These are phyloP conservation scores for Syzygium aqueum DNA, from an alignment of 345 rosid genomes.

Conservation along the genomic window DNA sequence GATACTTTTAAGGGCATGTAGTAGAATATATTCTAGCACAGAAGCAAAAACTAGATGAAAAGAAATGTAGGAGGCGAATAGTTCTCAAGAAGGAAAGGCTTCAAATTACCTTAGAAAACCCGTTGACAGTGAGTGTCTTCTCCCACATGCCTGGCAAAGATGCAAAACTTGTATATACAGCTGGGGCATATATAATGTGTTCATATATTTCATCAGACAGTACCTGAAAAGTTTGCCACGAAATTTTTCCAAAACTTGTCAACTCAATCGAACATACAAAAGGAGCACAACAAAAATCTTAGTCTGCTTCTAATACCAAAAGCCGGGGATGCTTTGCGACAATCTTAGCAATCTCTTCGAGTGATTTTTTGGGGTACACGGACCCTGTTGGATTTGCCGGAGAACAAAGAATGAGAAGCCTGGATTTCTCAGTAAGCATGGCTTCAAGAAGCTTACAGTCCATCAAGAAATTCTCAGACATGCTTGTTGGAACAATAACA, in stretches of 20 bases:
- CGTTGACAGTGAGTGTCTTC: constrained; percentile 88
- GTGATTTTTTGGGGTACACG: constrained; percentile 78
- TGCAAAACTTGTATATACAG: constrained; percentile 88
- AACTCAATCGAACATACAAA: not conserved
- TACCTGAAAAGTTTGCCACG: constrained; percentile 33
- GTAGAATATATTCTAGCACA: not conserved
- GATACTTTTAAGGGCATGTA: not conserved
- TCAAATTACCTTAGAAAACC: constrained; percentile 79
- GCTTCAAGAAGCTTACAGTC: constrained; percentile 76
- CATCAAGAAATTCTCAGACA: constrained; percentile 74
- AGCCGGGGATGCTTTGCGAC: constrained; percentile 93
- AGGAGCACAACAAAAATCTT: not conserved
- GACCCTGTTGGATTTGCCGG: constrained; percentile 98
- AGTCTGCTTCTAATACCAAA: constrained; percentile 40
- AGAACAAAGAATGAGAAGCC: constrained; percentile 82
- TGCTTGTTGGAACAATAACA: constrained; percentile 70
- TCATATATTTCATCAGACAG: constrained; percentile 95
- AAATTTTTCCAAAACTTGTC: not conserved
- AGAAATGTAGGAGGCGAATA: not conserved
- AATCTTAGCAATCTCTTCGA: constrained; percentile 74
- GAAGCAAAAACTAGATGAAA: not conserved
- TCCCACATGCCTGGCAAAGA: constrained; percentile 92
- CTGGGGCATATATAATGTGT: constrained; percentile 88
- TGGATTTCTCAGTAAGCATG: constrained; percentile 66
- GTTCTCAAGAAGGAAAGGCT: not conserved